Evolutionary conservation across 345 rosid genomes (phyloP), one percentile per base, ranked within the genome.

Genomic region (Leavenworthia alabamica): DNA sequence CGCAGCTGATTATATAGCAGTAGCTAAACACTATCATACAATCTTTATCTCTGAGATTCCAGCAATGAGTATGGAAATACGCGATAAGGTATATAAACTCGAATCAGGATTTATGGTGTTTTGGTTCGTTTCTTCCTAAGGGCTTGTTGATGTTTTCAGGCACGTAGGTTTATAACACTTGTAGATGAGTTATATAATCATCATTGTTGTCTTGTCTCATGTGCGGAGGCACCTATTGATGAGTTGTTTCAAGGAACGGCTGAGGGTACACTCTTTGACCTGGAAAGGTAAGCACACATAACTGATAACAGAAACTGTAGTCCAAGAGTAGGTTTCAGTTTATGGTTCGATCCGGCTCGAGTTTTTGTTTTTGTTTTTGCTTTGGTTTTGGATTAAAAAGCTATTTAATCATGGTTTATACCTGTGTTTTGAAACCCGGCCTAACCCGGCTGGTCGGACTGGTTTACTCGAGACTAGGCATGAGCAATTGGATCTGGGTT

Each of bases 231-330:
- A 64, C 81, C 92, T 45, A 83, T 91, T 35, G 98, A 91, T 67
- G 95, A 91, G 54, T 78, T 88, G 67, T 91, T 91, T 73, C 90
- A 88, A 77, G 98, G 96, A 81, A 86, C 95, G 48, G 95, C 90
- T 56, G 98, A 88, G 83, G 98, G 95, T 36, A 80, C 84, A 6
- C 87, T 83, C 45, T 84, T 91, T 50, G 96, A 91, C 66, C 74
- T 86, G 55, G 96, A 88, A 80, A 84, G 98, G 98, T 82, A 73
- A 27, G 20, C 40, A 16, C 11, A n/a, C 31, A 27, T 1, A 17
- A 51, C 17, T 11, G 28, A 36, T 3, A 35, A 8, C 3, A 33
- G 8, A 13, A 7, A 48, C 0, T 37, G 13, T 6, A 33, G 37
- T 33, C 13, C 12, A 32, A 32, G n/a, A 27, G 58, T 32, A 10